Evolutionary conservation across 352 stramenopile genomes (phyloP), one percentile per base, ranked within the genome.

Genomic region (Pythium diclinum): DNA sequence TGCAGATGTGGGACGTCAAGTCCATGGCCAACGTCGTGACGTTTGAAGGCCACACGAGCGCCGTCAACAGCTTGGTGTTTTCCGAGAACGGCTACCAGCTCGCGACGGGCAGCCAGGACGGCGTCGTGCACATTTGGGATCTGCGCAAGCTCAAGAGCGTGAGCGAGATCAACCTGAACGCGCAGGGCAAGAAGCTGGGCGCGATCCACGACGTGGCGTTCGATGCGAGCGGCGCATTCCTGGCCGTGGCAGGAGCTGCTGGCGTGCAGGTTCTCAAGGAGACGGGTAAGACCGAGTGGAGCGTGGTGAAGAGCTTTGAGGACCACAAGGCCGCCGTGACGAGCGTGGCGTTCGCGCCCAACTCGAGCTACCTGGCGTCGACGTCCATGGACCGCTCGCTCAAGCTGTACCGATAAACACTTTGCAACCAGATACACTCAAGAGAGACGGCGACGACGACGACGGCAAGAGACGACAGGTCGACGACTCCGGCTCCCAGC

Each of bases 61-160:
- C 75, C 19, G 78, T 98, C 19, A 79, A 77, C 32, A 70, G 75
- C 38, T 73, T 99, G 32, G 72, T 75, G 51, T 97, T 98, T 71
- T 98, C 90, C 6, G 94, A 98, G 72, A 99, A 98, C 69, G 96
- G 96, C 28, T 98, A 98, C 72, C 82, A 98, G 52, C 72, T 99
- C 33, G 94, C 89, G 1, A 92, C 89, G 14, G 87, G 82, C 17
- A 80, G 78, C 25, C 70, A 81, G 28, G 87, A 96, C 36, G 92
- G 90, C 10, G 61, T 85, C 21, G 80, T 98, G 44, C 81, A 85
- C 60, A 75, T 99, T 23, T 98, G 93, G 94, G 96, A 99, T 73
- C 74, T 99, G 64, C 89, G 94, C 55, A 97, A 96, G 72, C 81
- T 91, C 42, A 88, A 88, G 64, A 93, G 76, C 65, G 83, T 96